Evolutionary conservation across 2,329 filamentous ascomycete species (phyloP).

Genomic region (Chaetoscypha palmicola): DNA sequence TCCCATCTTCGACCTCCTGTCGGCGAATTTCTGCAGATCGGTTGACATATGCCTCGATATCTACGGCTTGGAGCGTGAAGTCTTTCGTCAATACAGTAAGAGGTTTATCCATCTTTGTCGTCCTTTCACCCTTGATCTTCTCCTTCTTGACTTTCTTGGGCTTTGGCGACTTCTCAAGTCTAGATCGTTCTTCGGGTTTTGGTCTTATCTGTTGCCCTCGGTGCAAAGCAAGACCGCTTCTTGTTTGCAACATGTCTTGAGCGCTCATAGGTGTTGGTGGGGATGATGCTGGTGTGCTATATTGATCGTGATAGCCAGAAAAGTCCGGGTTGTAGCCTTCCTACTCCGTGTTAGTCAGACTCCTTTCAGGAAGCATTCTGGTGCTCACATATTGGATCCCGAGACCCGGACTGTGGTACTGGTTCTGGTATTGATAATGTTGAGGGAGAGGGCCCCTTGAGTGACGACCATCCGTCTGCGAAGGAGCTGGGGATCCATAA

Average conservation of each 20-base stretch:
- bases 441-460: conserved; percentile 18
- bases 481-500: conserved; percentile 24
- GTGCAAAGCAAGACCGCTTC: conserved; percentile 24
- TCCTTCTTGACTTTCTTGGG: conserved; percentile 34
- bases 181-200: conserved; percentile 23
- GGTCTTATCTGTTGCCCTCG: conserved; percentile 24
- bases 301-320: conserved; percentile 32
- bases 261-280: conserved; percentile 39
- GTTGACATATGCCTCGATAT: conserved; percentile 77
- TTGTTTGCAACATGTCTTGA: conserved; percentile 24
- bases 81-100: conserved; percentile 65
- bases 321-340: conserved; percentile 19
- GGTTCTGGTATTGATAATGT: conserved; percentile 24
- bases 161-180: conserved; percentile 25
- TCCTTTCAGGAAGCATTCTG: neutral
- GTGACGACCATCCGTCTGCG: conserved; percentile 15
- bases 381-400: conserved; percentile 26
- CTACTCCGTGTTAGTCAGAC: conserved; percentile 17
- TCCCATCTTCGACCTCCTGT: conserved; percentile 61
- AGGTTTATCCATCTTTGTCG: conserved; percentile 54
- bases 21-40: conserved; percentile 59
- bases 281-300: conserved; percentile 46
- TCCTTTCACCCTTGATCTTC: conserved; percentile 37
- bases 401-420: conserved; percentile 23
- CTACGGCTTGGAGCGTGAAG: conserved; percentile 55